Base-by-base conservation (phyloP, 306 rosid species). In the Parietaria judaica region DNA sequence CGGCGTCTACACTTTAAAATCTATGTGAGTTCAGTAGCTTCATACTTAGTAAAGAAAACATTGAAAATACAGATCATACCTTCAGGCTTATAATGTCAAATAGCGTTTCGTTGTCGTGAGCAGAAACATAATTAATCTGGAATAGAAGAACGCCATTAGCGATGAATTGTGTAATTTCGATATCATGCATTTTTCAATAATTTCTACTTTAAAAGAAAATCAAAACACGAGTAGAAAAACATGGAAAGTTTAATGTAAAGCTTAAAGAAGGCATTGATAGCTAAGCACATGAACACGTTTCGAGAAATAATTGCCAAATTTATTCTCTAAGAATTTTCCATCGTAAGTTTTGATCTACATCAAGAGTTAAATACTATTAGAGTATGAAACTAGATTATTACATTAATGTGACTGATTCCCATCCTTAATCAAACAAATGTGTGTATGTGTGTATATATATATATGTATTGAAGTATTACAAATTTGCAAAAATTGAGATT, bases 41-140 rank as follows among this genome's bases (percentile, higher is more conserved):
- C 0, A 13, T 45, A 7, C 37, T 44, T 5, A 13, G 54, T 71
- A 17, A 66, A 23, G 2, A 36, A 63, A 67, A 41, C 65, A 73
- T 38, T 55, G 73, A 68, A 58, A 45, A 51, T 51, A 53, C 54
- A 69, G 49, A 64, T 48, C 68, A 62, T 74, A 92, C 96, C 99
- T 92, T 92, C 57, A 92, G 65, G 84, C 87, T 79, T 65, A 92
- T 79, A 12, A 82, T 78, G 87, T 92, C 96, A 76, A 92, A 92
- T 34, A 92, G 73, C 66, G 95, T 88, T 74, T 92, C 95, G 54
- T 92, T 88, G 73, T 88, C 95, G 78, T 92, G 99, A 59, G 96
- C 96, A 51, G 95, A 88, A 80, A 76, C 99, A 69, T 88, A 88
- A 76, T 88, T 92, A 54, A 92, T 66, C 98, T 92, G 84, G 70